Evolutionary conservation across 176 grass and related monocot species (phyloP).

Genomic region (Hordeum vulgare): DNA sequence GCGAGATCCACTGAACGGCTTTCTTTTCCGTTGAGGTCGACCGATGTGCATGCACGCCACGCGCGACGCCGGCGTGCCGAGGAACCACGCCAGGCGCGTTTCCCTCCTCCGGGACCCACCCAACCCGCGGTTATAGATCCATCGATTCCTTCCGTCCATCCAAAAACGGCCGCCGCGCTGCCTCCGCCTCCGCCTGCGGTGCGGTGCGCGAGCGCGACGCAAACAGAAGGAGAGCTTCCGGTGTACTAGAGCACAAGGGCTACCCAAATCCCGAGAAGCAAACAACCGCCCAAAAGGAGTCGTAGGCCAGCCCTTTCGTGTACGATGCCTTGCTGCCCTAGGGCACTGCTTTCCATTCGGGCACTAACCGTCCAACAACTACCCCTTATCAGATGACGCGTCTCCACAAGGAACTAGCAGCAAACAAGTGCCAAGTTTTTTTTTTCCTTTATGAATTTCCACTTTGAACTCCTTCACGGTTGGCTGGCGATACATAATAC

Average conservation of each 20-base stretch:
- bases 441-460: background rate
- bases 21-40: background rate
- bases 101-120: background rate
- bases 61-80: background rate
- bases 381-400: background rate
- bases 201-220: background rate
- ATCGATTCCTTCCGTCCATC: background rate
- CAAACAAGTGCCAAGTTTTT: background rate
- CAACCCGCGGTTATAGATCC: background rate
- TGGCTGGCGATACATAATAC: background rate
- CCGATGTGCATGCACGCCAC: background rate
- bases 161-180: background rate
- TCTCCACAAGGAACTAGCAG: background rate
- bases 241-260: background rate
- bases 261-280: background rate
- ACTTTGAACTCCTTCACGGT: background rate
- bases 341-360: background rate
- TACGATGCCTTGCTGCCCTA: background rate
- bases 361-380: constrained; percentile 22
- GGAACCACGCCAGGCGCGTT: background rate
- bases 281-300: background rate
- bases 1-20: background rate
- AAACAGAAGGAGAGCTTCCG: background rate
- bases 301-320: background rate
- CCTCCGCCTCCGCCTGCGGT: background rate